Base-by-base conservation (phyloP, 108 stramenopile genomes). In the Epithemia pelagica region DNA sequence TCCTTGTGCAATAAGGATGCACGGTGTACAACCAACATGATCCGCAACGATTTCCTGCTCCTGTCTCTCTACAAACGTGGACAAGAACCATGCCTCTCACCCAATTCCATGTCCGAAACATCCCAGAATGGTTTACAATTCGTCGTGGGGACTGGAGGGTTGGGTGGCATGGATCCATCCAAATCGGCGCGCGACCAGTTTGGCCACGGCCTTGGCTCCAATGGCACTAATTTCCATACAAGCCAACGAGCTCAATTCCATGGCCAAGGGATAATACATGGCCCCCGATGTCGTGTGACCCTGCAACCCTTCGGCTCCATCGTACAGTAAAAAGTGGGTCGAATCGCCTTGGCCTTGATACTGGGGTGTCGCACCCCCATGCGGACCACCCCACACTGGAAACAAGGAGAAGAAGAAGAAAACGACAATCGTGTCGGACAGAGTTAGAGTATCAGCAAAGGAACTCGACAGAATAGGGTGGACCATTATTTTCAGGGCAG, bases 171-270 rank as follows among this genome's bases (percentile, higher is more conserved):
- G 37, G 37, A 58, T 58, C 56, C 82, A 68, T 26, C 75, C 80
- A 19, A 89, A 68, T 20, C 90, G 78, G 10, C 72, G 64, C 10
- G 91, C 86, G 60, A 88, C 68, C n/a, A 92, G 67, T 59, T 92
- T 92, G 0, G 91, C 84, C 18, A 86, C 85, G 1, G 81, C 74
- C 61, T 85, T 89, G 10, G 86, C 86, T 32, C 88, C 91, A 59
- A 89, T 82, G 30, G 91, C 88, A 25, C 65, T 73, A 2, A 86
- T 76, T 72, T 89, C 91, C 10, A 92, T 82, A 20, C 82, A 82
- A 2, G 91, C 78, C 25, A 89, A 70, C 18, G 83, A 63, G 18
- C n/a, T 68, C 21, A 71, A 71, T 68, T 92, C 91, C 59, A 89
- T 80, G 23, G 88, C 78, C 68, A 83, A 84, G 0, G 83, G 74